These are phyloP conservation scores for Inonotus obliquus DNA, from an alignment of 1,284 basidiomycete species.

Conservation along the genomic window DNA sequence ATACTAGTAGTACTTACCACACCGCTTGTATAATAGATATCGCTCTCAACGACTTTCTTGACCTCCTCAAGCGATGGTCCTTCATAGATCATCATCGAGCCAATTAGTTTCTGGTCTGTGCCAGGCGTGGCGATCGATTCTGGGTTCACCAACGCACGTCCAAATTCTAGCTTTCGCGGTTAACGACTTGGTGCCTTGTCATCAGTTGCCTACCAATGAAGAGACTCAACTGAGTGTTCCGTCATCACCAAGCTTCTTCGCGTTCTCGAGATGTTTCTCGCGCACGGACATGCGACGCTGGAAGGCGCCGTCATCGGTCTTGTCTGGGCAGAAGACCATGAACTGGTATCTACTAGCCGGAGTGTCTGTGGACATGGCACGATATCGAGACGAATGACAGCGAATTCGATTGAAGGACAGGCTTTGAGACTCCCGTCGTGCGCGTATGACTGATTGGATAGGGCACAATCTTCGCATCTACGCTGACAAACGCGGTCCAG, in stretches of 20 bases:
- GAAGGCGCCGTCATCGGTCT: constrained; percentile 30
- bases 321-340: constrained; percentile 38
- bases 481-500: too few relatives aligned
- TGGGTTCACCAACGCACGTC: constrained; percentile 42
- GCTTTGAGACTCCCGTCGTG: background rate
- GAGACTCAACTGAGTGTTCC: constrained; percentile 27
- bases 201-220: background rate
- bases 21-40: constrained; percentile 49
- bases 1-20: constrained; percentile 40
- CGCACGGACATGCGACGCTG: constrained; percentile 33
- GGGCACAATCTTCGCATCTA: too few relatives aligned
- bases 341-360: constrained; percentile 23
- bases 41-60: constrained; percentile 42
- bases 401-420: background rate
- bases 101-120: constrained; percentile 41
- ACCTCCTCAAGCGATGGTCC: constrained; percentile 45
- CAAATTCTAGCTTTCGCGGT: constrained; percentile 34
- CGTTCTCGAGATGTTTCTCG: constrained; percentile 28
- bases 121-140: constrained; percentile 32
- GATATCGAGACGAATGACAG: background rate
- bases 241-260: constrained; percentile 19
- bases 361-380: constrained; percentile 9
- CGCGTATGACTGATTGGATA: too few relatives aligned
- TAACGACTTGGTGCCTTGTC: background rate
- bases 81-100: constrained; percentile 46